phyloP scores from a whole-genome alignment of 345 rosid species.

The Streptanthus diversifolius region DNA sequence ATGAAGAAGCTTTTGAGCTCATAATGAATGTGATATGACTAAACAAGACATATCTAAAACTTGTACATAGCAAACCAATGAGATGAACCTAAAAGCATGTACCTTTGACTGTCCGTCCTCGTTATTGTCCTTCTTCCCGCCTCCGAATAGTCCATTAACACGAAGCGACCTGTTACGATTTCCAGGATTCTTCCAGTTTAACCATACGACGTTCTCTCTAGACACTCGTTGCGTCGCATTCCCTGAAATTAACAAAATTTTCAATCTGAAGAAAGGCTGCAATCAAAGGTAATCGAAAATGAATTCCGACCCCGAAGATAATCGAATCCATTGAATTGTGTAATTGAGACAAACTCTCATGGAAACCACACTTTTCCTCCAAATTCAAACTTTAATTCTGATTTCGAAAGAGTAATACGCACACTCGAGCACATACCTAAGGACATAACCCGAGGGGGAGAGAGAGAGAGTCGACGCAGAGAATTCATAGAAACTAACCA shows the following conservation, averaged over 20 bases:
- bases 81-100: neutral
- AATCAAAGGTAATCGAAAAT: neutral
- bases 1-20: neutral
- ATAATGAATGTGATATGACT: neutral
- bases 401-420: neutral
- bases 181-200: conserved; percentile 30
- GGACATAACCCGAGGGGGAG: neutral
- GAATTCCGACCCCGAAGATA: neutral
- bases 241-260: conserved; percentile 38
- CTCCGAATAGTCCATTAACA: conserved; percentile 70
- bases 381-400: neutral
- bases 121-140: conserved; percentile 57
- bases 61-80: neutral
- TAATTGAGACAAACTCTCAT: neutral
- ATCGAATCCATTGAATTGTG: neutral
- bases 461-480: neutral
- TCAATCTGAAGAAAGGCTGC: neutral
- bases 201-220: conserved; percentile 38
- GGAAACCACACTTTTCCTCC: neutral
- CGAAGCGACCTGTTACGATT: conserved; percentile 36
- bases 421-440: neutral
- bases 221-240: conserved; percentile 37
- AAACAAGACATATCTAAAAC: too few species aligned
- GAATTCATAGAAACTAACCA: conserved; percentile 36
- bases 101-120: conserved; percentile 79